These are phyloP conservation scores for Huiozyma sinensis DNA, from an alignment of 805 yeast genomes.

Conservation along the genomic window DNA sequence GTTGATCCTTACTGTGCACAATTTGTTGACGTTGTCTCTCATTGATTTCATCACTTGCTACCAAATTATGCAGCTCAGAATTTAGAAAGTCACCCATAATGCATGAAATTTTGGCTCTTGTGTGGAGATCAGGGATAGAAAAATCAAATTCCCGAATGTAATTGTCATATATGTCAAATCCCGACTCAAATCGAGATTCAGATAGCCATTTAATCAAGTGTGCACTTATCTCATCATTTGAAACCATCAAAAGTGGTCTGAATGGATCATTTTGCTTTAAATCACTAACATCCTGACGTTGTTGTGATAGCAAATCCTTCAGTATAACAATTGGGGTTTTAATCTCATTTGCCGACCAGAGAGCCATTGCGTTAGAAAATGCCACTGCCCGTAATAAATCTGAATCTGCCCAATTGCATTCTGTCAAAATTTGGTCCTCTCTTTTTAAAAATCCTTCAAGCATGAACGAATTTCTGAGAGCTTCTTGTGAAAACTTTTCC, in stretches of 20 bases:
- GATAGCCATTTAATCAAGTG: constrained; percentile 58
- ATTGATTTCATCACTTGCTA: constrained; percentile 35
- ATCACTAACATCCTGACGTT: constrained; percentile 12
- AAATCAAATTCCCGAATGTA: constrained; percentile 37
- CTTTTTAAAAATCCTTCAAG: constrained; percentile 6
- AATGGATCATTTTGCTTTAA: constrained; percentile 2
- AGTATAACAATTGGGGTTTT: constrained; percentile 48
- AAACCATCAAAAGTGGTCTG: constrained; percentile 5
- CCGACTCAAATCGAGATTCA: constrained; percentile 57
- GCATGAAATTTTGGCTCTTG: constrained; percentile 40
- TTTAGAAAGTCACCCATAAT: constrained; percentile 68
- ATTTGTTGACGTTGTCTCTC: constrained; percentile 32
- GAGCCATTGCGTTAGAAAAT: constrained; percentile 38
- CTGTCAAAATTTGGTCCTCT: background rate
- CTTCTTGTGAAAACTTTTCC: constrained; percentile 15
- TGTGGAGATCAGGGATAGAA: constrained; percentile 13
- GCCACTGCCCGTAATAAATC: constrained; percentile 6
- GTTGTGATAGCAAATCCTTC: constrained; percentile 26
- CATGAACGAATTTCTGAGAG: constrained; percentile 11
- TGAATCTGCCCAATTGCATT: background rate
- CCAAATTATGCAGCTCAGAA: constrained; percentile 40
- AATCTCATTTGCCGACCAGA: constrained; percentile 56
- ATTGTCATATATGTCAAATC: constrained; percentile 43
- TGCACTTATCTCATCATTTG: constrained; percentile 27
- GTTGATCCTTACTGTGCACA: constrained; percentile 37